Evolutionary conservation across 208 protist genomes (phyloP), one percentile per base, ranked within the genome.

Genomic region (Sergeia podlipaevii): DNA sequence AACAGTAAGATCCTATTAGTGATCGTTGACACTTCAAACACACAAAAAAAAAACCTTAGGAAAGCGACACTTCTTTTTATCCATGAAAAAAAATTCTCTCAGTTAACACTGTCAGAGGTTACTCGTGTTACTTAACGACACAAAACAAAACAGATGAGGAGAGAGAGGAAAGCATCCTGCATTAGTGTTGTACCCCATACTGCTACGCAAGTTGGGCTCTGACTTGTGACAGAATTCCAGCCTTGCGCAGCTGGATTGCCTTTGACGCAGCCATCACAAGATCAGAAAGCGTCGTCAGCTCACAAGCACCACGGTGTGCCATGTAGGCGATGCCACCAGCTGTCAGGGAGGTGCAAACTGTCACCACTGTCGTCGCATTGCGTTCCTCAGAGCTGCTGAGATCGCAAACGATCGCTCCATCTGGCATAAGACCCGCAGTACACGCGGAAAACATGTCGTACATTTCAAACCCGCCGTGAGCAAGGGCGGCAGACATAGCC

Each of bases 391-490:
- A 65, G 13, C 33, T 62, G 26, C 66, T 73, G 0, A 77, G 70
- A 51, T 94, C 87, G 3, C 53, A 52, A 10, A 85, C 52, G 15
- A 94, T 58, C 4, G 78, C 34, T 21, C 79, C 86, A 48, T 85
- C 75, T 8, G 30, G 60, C 18, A 74, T 59, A 21, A 94, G 46
- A 18, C 65, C 87, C 3, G 80, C 69, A 24, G 62, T 74, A 56
- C 81, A 89, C 10, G 87, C 82, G n/a, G 77, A 68, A 29, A 89
- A 77, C 6, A 70, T 46, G 38, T 89, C 83, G 47, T 81, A 80
- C 60, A 91, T 71, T 28, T 85, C 79, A 48, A 91, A 63, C 0
- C 80, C 80, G 10, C 75, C 82, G 4, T 58, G 68, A 2, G 80
- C 77, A 21, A 93, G 65, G 2, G 80, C 83, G 28, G 71, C 64